Conservation (phyloP, 495 filamentous ascomycete species). For the Aspergillus heteromorphus region DNA sequence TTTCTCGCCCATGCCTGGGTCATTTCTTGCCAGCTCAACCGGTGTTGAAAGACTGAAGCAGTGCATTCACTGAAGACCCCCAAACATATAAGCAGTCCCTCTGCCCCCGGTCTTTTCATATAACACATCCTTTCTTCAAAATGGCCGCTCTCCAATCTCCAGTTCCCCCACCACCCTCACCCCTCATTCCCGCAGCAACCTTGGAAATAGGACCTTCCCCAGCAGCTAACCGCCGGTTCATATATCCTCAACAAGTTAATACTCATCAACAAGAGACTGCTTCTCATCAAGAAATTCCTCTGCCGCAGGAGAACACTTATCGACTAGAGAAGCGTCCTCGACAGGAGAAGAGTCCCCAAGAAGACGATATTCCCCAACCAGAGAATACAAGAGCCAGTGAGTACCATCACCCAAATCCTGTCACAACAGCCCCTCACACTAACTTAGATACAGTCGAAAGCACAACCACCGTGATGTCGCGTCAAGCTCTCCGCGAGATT, state of each 20-base stretch:
- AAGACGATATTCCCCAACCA: no score
- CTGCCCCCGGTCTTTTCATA: not conserved
- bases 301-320: no score
- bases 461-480: constrained; percentile 3
- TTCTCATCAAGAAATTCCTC: not conserved
- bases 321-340: no score
- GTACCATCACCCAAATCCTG: not conserved
- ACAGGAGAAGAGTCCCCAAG: no score
- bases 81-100: not conserved
- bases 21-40: not conserved
- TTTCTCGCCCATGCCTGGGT: not conserved
- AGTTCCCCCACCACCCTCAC: not conserved
- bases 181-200: not conserved
- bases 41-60: no score
- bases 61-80: no score
- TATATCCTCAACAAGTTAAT: not conserved
- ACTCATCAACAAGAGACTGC: not conserved
- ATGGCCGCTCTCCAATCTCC: not conserved
- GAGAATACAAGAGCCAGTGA: not conserved
- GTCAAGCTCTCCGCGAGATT: not conserved
- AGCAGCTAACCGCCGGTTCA: not conserved
- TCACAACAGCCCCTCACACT: not conserved
- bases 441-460: not conserved
- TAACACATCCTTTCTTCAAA: not conserved
- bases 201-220: not conserved